A percentile compares a stretch with the other conserved stretches of the same genome.
phyloP scores from a whole-genome alignment of 2,329 filamentous ascomycete genomes.

The Cladosporium sp. region DNA sequence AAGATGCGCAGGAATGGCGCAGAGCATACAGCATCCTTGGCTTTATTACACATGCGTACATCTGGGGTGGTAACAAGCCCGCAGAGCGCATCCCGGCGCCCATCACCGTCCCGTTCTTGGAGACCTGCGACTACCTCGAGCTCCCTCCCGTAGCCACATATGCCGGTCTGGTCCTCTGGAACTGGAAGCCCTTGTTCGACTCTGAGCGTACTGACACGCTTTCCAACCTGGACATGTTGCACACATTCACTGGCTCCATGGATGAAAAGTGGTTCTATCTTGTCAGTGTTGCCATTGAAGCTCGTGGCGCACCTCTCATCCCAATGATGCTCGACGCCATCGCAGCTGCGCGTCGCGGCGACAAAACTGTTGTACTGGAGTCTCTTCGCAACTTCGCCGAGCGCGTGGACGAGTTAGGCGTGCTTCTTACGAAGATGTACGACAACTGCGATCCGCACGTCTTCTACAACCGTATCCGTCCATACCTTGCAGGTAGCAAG shows the following conservation, averaged over 20 bases:
- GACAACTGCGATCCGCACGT: conserved; percentile 92
- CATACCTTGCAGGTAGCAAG: conserved; percentile 92
- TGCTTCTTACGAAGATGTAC: conserved; percentile 83
- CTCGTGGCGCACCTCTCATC: conserved; percentile 81
- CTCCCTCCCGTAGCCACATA: conserved; percentile 93
- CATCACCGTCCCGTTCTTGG: conserved; percentile 78
- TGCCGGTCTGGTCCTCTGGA: conserved; percentile 89
- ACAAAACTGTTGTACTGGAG: conserved; percentile 69
- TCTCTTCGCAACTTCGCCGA: conserved; percentile 83
- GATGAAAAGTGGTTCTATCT: conserved; percentile 99
- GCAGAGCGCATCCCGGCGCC: conserved; percentile 72
- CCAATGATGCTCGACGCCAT: conserved; percentile 88
- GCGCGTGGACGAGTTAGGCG: conserved; percentile 78
- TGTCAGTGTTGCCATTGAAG: conserved; percentile 92
- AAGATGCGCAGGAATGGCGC: conserved; percentile 86
- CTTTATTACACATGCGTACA: conserved; percentile 80
- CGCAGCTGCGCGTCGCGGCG: conserved; percentile 69
- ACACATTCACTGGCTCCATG: conserved; percentile 88
- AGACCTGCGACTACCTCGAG: conserved; percentile 72
- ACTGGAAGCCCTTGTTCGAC: conserved; percentile 88
- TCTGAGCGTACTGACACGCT: conserved; percentile 79
- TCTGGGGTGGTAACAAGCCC: conserved; percentile 81
- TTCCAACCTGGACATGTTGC: conserved; percentile 82
- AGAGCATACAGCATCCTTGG: conserved; percentile 77
- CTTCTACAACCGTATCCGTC: conserved; percentile 95